Conservation (phyloP, 2,329 filamentous ascomycete genomes). For the Cercospora citrullina region DNA sequence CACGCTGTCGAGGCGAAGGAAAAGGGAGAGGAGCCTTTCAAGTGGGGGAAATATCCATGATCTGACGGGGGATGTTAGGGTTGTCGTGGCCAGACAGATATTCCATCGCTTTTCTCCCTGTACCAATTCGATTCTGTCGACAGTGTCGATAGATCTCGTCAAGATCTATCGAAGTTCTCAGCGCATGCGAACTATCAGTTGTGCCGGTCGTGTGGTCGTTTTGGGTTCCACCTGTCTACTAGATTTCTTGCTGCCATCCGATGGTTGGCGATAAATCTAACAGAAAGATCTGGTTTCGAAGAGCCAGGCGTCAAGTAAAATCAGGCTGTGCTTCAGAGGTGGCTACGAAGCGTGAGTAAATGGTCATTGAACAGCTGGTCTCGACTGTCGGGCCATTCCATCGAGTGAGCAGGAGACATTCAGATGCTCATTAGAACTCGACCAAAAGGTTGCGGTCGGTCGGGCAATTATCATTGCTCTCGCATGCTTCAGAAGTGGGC, state of each 20-base stretch:
- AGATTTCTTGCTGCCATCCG: background rate
- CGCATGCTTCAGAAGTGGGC: background rate
- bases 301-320: no score
- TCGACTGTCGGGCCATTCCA: background rate
- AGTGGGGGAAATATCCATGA: conserved; percentile 27
- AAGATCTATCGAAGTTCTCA: background rate
- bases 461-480: background rate
- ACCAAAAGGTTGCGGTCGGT: background rate
- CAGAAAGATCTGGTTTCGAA: no score
- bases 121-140: background rate
- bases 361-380: background rate
- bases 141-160: background rate
- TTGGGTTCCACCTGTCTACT: background rate
- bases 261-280: no score
- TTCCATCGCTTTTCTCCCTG: background rate
- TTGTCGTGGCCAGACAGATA: background rate
- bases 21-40: conserved; percentile 28
- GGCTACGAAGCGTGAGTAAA: background rate
- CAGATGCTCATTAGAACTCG: background rate
- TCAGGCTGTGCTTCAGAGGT: no score
- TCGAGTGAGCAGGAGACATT: background rate
- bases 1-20: conserved; percentile 41
- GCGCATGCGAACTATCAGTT: background rate
- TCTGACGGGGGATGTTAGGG: background rate
- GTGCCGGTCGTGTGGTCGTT: background rate